phyloP scores from a whole-genome alignment of 305 asterid genomes.

The Fraxinus xanthoxyloides region DNA sequence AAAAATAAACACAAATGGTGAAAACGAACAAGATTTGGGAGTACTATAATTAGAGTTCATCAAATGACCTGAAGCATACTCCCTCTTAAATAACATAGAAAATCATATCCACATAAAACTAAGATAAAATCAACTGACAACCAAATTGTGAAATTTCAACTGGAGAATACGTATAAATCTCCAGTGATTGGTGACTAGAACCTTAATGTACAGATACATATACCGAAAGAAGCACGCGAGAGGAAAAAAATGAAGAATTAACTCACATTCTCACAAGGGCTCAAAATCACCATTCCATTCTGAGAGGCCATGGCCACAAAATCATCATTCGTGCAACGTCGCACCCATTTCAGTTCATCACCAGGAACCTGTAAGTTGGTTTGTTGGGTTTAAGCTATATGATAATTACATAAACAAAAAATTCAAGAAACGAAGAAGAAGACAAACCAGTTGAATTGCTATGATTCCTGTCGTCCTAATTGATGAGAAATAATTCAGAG shows the following conservation, averaged over 20 bases:
- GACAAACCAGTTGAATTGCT: conserved; percentile 91
- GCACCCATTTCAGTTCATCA: conserved; percentile 96
- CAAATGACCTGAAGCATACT: conserved; percentile 17
- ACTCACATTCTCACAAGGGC: conserved; percentile 76
- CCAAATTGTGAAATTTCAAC: conserved; percentile 10
- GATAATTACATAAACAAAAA: conserved; percentile 3
- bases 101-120: conserved; percentile 1
- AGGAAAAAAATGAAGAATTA: neutral
- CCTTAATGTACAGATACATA: neutral
- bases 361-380: conserved; percentile 75
- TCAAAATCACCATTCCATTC: conserved; percentile 81
- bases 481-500: conserved; percentile 85
- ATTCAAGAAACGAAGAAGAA: conserved; percentile 28
- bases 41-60: neutral
- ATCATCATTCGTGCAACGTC: conserved; percentile 82
- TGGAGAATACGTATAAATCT: conserved; percentile 7
- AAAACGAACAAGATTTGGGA: conserved; percentile 1
- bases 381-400: conserved; percentile 17
- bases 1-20: conserved; percentile 25
- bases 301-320: conserved; percentile 97
- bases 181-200: neutral
- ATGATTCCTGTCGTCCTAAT: conserved; percentile 95
- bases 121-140: conserved; percentile 6
- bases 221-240: neutral
- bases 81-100: conserved; percentile 13